Conservation (phyloP, 306 rosid species). For the Cicer judaicum region DNA sequence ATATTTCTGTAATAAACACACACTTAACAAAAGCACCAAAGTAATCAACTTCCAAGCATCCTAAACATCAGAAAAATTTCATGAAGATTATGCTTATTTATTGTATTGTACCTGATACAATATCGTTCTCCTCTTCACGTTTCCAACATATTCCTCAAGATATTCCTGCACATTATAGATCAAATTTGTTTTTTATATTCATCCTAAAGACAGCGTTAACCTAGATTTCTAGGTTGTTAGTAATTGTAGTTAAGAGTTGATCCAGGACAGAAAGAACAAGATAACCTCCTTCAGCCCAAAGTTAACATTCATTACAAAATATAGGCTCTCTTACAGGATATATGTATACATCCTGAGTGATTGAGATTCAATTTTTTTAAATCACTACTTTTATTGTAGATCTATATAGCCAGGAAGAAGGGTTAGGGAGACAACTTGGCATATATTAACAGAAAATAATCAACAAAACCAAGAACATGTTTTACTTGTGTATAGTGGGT, state of each 20-base stretch:
- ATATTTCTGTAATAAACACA: constrained; percentile 3
- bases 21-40: constrained; percentile 1
- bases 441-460: constrained; percentile 25
- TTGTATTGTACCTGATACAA: constrained; percentile 70
- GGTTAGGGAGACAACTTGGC: constrained; percentile 27
- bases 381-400: neutral
- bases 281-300: constrained; percentile 12
- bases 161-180: constrained; percentile 71
- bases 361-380: constrained; percentile 19
- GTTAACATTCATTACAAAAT: constrained; percentile 11
- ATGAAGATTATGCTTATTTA: constrained; percentile 20
- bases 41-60: constrained; percentile 24
- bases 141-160: constrained; percentile 86
- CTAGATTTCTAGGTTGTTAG: constrained; percentile 21
- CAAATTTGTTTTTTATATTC: constrained; percentile 22
- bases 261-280: constrained; percentile 3
- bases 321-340: constrained; percentile 13
- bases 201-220: neutral
- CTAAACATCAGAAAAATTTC: constrained; percentile 10
- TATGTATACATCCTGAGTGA: constrained; percentile 23
- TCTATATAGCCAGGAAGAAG: constrained; percentile 5
- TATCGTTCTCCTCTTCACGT: constrained; percentile 68
- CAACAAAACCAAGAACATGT: constrained; percentile 36
- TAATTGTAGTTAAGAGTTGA: constrained; percentile 4
- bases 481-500: constrained; percentile 88